Evolutionary conservation across 345 rosid species (phyloP), one percentile per base, ranked within the genome.

Genomic region (Sisymbrium irio): DNA sequence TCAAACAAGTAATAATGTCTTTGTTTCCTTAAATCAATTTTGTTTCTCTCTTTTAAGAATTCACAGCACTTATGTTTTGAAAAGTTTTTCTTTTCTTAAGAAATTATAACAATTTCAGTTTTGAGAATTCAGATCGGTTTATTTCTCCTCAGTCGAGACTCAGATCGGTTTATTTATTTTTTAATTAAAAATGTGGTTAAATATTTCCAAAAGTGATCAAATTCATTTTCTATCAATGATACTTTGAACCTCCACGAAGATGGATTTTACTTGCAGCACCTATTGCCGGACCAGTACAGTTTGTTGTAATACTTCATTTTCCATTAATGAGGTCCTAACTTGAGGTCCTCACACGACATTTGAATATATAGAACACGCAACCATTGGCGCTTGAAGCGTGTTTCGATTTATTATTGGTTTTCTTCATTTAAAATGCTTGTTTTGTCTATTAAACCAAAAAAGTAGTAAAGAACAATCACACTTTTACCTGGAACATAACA

Each of bases 11-110:
- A 32, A 32, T 45, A 8, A 60, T 45, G 33, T 62, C 6, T 42
- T 45, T 76, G 8, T 46, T 76, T 44, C 61, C 28, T 69, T 69
- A 42, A 4, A 44, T 56, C 79, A 76, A 62, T 68, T 75, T 68
- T 61, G 69, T 36, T 28, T 54, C 0, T 8, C 4, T 18, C 11
- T 47, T 69, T 62, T 6, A 2, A 4, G 11, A 13, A 14, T 32
- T 51, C 45, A 62, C 9, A 37, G 18, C 19, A 61, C 53, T 39
- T 15, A 39, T 27, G 9, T 19, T 18, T 51, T 28, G 3, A 27
- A 20, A 6, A 27, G 6, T 3, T 7, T 5, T 7, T 20, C 4
- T 62, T 50, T 36, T 2, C 15, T 0, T 9, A 37, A 33, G 45
- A 41, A 6, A 7, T 28, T 36, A 14, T 18, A 28, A 17, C 62